Base-by-base conservation (phyloP, 164 flowering plant genomes). In the Kalanchoe fedtschenkoi region DNA sequence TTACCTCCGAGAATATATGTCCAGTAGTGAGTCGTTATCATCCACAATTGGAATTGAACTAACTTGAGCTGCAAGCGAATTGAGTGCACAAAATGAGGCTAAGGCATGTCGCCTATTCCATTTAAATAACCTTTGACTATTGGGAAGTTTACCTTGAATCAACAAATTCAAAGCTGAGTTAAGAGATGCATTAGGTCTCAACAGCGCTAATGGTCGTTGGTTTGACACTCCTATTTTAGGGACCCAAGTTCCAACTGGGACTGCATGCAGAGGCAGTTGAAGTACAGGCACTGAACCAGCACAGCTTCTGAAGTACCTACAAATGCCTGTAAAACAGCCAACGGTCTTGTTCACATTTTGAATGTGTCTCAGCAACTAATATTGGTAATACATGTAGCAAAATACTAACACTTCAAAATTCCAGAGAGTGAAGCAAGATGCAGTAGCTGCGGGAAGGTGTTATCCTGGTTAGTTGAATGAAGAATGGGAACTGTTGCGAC, bases 1-100 rank as follows among this genome's bases (percentile, higher is more conserved):
- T 32, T 73, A 87, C 98, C 98, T 89, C 70, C 95, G 78, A 58
- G 85, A 83, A 74, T 91, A 89, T 42, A 91, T 75, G 71, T 91
- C 98, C 65, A 89, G 55, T 65, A 91, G 69, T 1, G 96, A 83
- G 68, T 86, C 89, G 72, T 78, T 86, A 22, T 91, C 95, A 76
- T 91, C 95, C 67, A 91, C 98, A 51, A 91, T 83, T 5, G 98
- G 98, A 62, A 91, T 79, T 33, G 98, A 81, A 79, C 98, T 91
- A 61, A 91, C 96, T 68, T 83, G 78, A 70, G 88, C 96, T 88
- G 90, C 6, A 38, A 42, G 28, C 56, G 34, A 30, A 65, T 16
- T 6, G 41, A 3, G 37, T 16, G 21, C 8, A 17, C 8, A 58
- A 1, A 14, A 58, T n/a, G 61, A 58, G 5, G 26, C 61, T n/a